Conservation (phyloP, 305 asterid species). For the Fraxinus paxiana region DNA sequence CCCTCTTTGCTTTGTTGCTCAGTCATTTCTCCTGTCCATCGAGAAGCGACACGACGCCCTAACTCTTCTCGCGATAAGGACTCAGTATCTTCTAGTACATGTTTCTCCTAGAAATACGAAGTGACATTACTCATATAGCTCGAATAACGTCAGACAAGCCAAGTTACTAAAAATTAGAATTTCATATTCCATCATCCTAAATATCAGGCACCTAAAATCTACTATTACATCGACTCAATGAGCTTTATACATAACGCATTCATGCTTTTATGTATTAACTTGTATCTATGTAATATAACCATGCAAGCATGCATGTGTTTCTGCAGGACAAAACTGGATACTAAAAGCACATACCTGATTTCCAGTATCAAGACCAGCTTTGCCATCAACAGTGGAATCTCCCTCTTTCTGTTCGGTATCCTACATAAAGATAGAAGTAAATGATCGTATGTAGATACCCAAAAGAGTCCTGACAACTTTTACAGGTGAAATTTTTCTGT, state of each 20-base stretch:
- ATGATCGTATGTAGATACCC: constrained; percentile 15
- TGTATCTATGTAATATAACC: neutral
- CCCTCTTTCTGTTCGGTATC: constrained; percentile 33
- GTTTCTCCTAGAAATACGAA: constrained; percentile 49
- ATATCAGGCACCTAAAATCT: constrained; percentile 13
- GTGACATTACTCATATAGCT: constrained; percentile 10
- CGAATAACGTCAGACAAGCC: constrained; percentile 4
- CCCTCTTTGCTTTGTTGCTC: constrained; percentile 47
- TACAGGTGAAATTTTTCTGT: neutral
- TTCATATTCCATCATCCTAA: neutral
- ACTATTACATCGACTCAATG: neutral
- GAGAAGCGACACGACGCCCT: constrained; percentile 85
- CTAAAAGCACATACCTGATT: constrained; percentile 37
- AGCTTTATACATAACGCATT: neutral
- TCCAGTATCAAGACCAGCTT: constrained; percentile 36
- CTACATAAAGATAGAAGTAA: constrained; percentile 23
- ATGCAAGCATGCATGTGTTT: neutral
- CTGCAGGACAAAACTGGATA: neutral
- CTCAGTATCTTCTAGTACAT: constrained; percentile 39
- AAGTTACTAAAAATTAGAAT: constrained; percentile 19
- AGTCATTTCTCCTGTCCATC: constrained; percentile 83
- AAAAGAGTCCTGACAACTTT: neutral
- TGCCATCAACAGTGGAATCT: constrained; percentile 31
- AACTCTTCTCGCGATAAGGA: constrained; percentile 86
- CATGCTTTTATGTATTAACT: neutral